Conservation (phyloP, 345 rosid genomes). For the Physaria fendleri region DNA sequence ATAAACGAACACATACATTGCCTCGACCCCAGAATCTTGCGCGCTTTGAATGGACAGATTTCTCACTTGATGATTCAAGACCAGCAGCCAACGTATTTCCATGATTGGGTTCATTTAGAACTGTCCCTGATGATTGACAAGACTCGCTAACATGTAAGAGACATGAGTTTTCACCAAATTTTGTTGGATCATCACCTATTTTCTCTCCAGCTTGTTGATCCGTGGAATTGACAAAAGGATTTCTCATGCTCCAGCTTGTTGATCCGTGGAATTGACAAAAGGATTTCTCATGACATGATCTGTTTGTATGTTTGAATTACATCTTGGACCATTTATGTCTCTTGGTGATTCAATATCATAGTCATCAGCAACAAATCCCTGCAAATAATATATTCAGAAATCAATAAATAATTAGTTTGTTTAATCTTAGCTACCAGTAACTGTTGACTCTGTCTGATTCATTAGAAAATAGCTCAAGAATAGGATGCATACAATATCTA, state of each 20-base stretch:
- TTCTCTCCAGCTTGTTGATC: conserved; percentile 54
- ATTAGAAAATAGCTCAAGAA: neutral
- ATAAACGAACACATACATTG: conserved; percentile 46
- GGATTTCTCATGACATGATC: conserved; percentile 41
- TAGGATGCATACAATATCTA: neutral
- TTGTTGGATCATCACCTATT: conserved; percentile 45
- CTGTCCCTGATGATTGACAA: conserved; percentile 66
- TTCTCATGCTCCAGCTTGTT: conserved; percentile 44
- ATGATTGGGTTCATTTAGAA: conserved; percentile 54
- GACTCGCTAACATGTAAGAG: conserved; percentile 57
- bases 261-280: conserved; percentile 41
- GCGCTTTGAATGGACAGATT: conserved; percentile 50
- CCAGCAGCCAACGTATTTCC: conserved; percentile 48
- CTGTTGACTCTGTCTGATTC: neutral
- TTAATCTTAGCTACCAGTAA: neutral
- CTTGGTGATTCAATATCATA: conserved; percentile 69
- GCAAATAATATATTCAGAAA: conserved; percentile 18
- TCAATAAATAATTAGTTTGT: neutral
- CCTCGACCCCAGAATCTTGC: conserved; percentile 92
- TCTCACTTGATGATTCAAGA: conserved; percentile 57
- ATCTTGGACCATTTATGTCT: conserved; percentile 37
- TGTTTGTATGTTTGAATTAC: conserved; percentile 37
- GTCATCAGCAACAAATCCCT: conserved; percentile 88
- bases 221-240: conserved; percentile 35
- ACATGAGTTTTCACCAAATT: conserved; percentile 40